phyloP scores from a whole-genome alignment of 495 filamentous ascomycete genomes.

The Penicillium bialowiezense region DNA sequence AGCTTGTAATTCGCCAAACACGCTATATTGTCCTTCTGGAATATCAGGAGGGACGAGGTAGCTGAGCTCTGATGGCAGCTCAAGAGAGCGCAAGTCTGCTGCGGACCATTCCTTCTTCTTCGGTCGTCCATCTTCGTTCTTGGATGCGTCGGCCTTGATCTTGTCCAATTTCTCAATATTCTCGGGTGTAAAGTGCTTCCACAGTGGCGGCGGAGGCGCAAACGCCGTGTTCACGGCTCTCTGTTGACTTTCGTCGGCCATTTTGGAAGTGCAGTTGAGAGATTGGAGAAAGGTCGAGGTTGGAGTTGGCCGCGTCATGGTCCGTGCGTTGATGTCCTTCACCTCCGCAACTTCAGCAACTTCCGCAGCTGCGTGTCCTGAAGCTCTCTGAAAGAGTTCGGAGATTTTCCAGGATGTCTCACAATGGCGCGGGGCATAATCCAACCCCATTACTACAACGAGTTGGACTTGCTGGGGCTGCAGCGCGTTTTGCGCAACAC shows the following conservation, averaged over 20 bases:
- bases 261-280: constrained; percentile 16
- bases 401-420: constrained; percentile 25
- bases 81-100: constrained; percentile 52
- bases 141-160: constrained; percentile 44
- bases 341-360: constrained; percentile 1
- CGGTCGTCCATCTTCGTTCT: constrained; percentile 35
- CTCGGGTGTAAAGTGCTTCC: constrained; percentile 77
- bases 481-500: constrained; percentile 52
- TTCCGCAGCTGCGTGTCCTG: neutral
- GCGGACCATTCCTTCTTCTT: constrained; percentile 36
- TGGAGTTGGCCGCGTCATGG: constrained; percentile 1
- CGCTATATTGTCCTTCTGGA: constrained; percentile 69
- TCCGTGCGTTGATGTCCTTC: constrained; percentile 5
- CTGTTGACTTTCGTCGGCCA: constrained; percentile 51
- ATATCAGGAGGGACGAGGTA: constrained; percentile 78
- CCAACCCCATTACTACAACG: constrained; percentile 28
- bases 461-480: constrained; percentile 32
- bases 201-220: constrained; percentile 86
- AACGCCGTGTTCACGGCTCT: constrained; percentile 58
- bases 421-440: constrained; percentile 25
- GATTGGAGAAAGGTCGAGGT: neutral
- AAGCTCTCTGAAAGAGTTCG: neutral
- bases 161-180: constrained; percentile 68
- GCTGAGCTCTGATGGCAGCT: constrained; percentile 69
- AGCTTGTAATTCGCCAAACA: constrained; percentile 68